Evolutionary conservation across 345 rosid genomes (phyloP).

Genomic region (Eucalyptus pauciflora): DNA sequence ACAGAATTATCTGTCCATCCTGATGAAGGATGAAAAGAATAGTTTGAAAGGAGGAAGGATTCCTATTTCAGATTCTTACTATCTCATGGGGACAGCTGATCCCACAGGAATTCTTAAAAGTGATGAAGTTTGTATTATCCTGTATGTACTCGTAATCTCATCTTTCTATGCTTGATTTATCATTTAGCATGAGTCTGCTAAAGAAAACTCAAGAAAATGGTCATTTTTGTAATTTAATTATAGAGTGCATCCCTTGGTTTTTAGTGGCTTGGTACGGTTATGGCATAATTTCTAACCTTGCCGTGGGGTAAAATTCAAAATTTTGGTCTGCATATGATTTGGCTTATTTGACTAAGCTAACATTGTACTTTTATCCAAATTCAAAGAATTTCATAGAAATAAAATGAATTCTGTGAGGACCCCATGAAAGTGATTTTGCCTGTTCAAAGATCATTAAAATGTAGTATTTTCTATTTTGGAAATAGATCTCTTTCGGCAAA

Average conservation of each 20-base stretch:
- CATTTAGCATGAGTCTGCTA: background rate
- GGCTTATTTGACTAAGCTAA: background rate
- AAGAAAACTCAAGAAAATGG: background rate
- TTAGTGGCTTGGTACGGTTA: background rate
- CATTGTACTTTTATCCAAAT: background rate
- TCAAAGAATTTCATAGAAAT: background rate
- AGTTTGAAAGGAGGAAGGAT: slow-evolving; percentile 48
- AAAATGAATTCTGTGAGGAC: background rate
- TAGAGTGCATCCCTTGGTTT: background rate
- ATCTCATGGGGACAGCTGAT: slow-evolving; percentile 83
- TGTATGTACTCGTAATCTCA: slow-evolving; percentile 27
- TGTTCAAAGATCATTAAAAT: background rate
- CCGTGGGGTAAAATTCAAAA: background rate
- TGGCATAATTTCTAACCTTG: background rate
- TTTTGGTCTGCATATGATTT: background rate
- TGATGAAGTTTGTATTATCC: slow-evolving; percentile 71
- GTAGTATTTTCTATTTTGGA: background rate
- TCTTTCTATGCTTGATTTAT: background rate
- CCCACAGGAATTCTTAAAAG: slow-evolving; percentile 54
- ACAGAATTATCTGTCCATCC: slow-evolving; percentile 20
- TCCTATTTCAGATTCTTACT: slow-evolving; percentile 51
- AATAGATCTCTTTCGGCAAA: background rate
- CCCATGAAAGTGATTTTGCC: background rate
- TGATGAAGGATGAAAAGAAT: slow-evolving; percentile 33
- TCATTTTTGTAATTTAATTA: background rate